Conservation (phyloP, 2,329 filamentous ascomycete genomes). For the Apiospora hydei region DNA sequence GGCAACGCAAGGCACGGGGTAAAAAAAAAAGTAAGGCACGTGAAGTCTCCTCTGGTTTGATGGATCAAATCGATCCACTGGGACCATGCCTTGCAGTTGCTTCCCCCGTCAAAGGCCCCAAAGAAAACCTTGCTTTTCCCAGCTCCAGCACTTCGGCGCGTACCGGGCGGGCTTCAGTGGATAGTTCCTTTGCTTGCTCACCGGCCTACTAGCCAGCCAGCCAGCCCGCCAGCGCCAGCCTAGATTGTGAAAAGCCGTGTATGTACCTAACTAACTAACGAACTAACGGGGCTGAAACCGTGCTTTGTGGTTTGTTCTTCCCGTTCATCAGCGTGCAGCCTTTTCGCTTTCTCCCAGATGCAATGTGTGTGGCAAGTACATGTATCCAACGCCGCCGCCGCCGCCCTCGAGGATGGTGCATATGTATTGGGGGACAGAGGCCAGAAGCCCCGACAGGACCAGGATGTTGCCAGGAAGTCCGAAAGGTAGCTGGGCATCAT, state of each 20-base stretch:
- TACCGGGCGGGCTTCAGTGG: slow-evolving; percentile 18
- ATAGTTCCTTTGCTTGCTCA: background rate
- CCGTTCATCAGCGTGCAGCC: background rate
- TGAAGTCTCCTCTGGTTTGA: slow-evolving; percentile 4
- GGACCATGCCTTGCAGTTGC: slow-evolving; percentile 10
- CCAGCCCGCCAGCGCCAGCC: background rate
- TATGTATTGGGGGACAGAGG: background rate
- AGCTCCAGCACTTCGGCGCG: slow-evolving; percentile 14
- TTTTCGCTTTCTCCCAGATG: background rate
- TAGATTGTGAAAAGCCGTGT: background rate
- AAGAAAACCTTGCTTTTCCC: slow-evolving; percentile 10
- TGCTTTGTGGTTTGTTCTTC: background rate
- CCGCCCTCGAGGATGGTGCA: background rate
- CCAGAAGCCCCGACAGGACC: background rate
- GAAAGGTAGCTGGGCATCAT: background rate
- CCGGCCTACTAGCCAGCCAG: background rate
- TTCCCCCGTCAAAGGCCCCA: background rate
- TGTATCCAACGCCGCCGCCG: background rate
- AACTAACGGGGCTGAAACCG: slow-evolving; percentile 4
- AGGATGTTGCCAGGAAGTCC: background rate
- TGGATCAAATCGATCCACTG: slow-evolving; percentile 17
- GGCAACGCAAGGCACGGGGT: slow-evolving; percentile 12
- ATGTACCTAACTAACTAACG: background rate
- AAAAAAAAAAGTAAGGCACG: slow-evolving; percentile 9
- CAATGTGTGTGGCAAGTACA: background rate